Evolutionary conservation across 495 filamentous ascomycete species (phyloP).

Genomic region (Aspergillus conjunctus): DNA sequence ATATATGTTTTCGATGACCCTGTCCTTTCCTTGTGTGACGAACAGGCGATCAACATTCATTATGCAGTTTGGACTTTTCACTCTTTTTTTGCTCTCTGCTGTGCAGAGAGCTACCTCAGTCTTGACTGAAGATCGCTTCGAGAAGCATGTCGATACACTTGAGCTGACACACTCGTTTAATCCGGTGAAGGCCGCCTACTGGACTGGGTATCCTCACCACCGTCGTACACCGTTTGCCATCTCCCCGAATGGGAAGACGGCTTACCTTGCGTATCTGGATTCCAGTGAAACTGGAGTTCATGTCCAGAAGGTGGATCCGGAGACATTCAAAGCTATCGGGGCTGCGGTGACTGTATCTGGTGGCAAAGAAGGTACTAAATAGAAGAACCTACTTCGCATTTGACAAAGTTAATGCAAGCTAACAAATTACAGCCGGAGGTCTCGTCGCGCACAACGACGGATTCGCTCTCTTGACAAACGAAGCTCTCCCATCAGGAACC

Average conservation of each 20-base stretch:
- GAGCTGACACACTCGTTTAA: conserved; percentile 45
- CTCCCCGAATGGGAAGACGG: conserved; percentile 53
- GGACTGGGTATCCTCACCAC: conserved; percentile 56
- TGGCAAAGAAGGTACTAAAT: conserved; percentile 45
- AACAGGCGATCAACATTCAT: conserved; percentile 11
- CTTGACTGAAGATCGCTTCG: conserved; percentile 33
- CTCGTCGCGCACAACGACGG: conserved; percentile 58
- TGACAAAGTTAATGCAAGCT: neutral
- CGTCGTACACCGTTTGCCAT: conserved; percentile 55
- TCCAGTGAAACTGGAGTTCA: conserved; percentile 50
- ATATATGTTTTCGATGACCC: neutral
- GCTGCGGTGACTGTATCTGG: conserved; percentile 44
- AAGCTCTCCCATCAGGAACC: conserved; percentile 48
- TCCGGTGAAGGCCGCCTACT: conserved; percentile 54
- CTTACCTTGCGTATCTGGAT: conserved; percentile 55
- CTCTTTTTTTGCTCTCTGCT: conserved; percentile 35
- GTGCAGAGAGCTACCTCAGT: conserved; percentile 32
- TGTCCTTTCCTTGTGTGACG: conserved; percentile 3
- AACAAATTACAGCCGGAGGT: conserved; percentile 42
- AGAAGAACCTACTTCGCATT: neutral
- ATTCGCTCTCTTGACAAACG: conserved; percentile 56
- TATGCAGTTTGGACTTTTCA: conserved; percentile 31
- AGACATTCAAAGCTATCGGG: conserved; percentile 49
- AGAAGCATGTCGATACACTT: conserved; percentile 47
- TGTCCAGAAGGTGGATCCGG: conserved; percentile 49